Evolutionary conservation across 2,329 filamentous ascomycete species (phyloP).

Genomic region (Raffaelea albimanens): DNA sequence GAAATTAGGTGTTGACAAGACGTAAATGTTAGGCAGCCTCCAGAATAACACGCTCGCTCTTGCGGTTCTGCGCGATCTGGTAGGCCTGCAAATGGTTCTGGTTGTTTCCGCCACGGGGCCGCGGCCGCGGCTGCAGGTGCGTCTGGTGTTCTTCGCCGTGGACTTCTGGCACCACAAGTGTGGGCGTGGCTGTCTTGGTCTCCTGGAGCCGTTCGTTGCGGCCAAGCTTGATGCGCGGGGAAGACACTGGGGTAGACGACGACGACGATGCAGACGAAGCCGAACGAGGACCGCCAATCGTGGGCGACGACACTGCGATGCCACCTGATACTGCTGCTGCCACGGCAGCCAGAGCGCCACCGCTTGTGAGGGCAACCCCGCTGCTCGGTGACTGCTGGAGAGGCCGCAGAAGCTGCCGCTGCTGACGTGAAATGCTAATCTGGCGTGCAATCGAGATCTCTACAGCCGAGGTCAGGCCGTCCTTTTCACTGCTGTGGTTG

Average conservation of each 20-base stretch:
- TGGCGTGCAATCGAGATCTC: slow-evolving; percentile 60
- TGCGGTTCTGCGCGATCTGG: slow-evolving; percentile 30
- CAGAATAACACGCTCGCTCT: slow-evolving; percentile 44
- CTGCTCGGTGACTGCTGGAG: slow-evolving; percentile 17
- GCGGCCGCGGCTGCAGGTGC: neutral
- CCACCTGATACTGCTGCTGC: no score
- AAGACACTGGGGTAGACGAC: slow-evolving; percentile 1
- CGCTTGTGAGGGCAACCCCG: neutral
- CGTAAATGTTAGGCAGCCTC: slow-evolving; percentile 28
- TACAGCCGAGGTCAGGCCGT: slow-evolving; percentile 43
- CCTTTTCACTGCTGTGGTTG: slow-evolving; percentile 13
- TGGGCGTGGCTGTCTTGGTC: slow-evolving; percentile 35
- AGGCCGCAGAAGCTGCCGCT: slow-evolving; percentile 48
- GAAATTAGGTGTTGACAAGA: slow-evolving; percentile 3
- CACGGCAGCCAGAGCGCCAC: no score
- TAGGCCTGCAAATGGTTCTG: slow-evolving; percentile 1
- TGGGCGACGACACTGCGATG: no score
- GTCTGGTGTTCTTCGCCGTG: neutral
- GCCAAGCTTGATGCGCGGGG: slow-evolving; percentile 14
- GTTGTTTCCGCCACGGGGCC: neutral
- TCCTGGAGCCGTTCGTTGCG: slow-evolving; percentile 26
- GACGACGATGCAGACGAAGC: neutral
- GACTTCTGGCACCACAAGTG: slow-evolving; percentile 28
- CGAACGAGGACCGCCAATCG: no score
- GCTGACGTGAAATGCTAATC: slow-evolving; percentile 55